Conservation (phyloP, 2,329 filamentous ascomycete species). For the Fusarium sp. region DNA sequence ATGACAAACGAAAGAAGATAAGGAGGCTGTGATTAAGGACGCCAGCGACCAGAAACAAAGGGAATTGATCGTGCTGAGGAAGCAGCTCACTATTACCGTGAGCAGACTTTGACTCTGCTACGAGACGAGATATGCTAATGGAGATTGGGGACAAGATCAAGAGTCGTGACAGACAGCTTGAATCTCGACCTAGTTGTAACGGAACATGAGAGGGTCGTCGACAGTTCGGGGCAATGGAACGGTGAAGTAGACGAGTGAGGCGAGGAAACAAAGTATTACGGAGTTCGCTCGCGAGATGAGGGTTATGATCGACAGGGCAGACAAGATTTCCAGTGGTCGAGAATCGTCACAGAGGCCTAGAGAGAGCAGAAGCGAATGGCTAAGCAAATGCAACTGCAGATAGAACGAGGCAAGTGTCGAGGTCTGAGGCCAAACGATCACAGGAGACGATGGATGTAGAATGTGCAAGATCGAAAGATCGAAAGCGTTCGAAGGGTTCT, state of each 20-base stretch:
- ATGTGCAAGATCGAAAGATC: conserved; percentile 24
- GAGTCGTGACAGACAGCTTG: conserved; percentile 47
- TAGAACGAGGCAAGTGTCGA: conserved; percentile 39
- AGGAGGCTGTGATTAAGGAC: conserved; percentile 56
- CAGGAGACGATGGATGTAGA: conserved; percentile 34
- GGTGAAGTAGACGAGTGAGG: conserved; percentile 25
- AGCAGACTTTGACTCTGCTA: conserved; percentile 45
- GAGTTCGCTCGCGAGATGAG: conserved; percentile 35
- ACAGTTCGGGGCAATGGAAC: conserved; percentile 32
- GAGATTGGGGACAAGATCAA: conserved; percentile 40
- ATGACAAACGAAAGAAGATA: conserved; percentile 47
- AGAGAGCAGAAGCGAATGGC: conserved; percentile 40
- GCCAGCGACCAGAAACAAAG: conserved; percentile 63
- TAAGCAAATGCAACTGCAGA: conserved; percentile 42
- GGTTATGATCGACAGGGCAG: conserved; percentile 22
- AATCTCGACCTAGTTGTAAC: conserved; percentile 43
- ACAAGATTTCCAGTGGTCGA: conserved; percentile 40
- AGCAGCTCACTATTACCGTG: conserved; percentile 60
- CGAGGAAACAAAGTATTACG: conserved; percentile 42
- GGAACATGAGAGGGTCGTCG: conserved; percentile 46
- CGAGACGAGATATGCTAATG: conserved; percentile 26
- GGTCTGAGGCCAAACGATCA: conserved; percentile 44
- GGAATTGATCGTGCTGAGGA: conserved; percentile 52
- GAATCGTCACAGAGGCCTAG: conserved; percentile 38
- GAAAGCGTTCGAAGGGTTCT: conserved; percentile 30